Conservation (phyloP, 2,329 filamentous ascomycete genomes). For the Fusarium sp. region DNA sequence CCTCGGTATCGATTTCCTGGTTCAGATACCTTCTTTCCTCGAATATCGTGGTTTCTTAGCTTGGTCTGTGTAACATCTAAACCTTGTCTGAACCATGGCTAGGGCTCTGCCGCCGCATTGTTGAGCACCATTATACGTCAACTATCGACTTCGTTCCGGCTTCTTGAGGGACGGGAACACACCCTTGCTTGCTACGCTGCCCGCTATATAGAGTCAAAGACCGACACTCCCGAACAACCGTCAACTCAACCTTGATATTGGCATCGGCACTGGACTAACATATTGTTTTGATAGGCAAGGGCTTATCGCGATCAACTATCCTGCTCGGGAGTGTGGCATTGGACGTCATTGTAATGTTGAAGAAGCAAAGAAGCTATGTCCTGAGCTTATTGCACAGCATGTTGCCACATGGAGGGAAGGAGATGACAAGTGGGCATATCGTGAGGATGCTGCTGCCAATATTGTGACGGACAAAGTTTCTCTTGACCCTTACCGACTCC, state of each 20-base stretch:
- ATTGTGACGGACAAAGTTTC: constrained; percentile 94
- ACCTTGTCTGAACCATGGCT: not conserved
- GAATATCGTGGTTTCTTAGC: not conserved
- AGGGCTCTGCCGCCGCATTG: not conserved
- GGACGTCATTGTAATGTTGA: constrained; percentile 79
- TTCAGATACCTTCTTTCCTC: not conserved
- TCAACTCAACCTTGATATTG: not conserved
- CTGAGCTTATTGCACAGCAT: constrained; percentile 85
- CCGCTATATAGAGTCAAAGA: not conserved
- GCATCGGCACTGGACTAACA: constrained; percentile 26
- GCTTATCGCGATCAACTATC: constrained; percentile 96
- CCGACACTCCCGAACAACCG: not conserved
- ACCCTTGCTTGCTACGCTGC: constrained; percentile 1
- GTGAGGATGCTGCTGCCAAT: constrained; percentile 79
- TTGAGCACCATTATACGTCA: not conserved
- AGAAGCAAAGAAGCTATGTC: constrained; percentile 89
- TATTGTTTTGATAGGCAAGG: constrained; percentile 70
- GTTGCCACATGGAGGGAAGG: constrained; percentile 96
- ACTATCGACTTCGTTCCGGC: constrained; percentile 5
- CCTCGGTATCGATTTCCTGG: not conserved
- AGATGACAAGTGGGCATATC: constrained; percentile 91
- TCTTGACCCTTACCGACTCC: constrained; percentile 87
- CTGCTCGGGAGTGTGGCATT: constrained; percentile 84
- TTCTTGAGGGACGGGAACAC: not conserved
- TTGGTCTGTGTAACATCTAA: not conserved